Evolutionary conservation across 1,139 yeast genomes (phyloP).

Genomic region (Taphrina deformans): DNA sequence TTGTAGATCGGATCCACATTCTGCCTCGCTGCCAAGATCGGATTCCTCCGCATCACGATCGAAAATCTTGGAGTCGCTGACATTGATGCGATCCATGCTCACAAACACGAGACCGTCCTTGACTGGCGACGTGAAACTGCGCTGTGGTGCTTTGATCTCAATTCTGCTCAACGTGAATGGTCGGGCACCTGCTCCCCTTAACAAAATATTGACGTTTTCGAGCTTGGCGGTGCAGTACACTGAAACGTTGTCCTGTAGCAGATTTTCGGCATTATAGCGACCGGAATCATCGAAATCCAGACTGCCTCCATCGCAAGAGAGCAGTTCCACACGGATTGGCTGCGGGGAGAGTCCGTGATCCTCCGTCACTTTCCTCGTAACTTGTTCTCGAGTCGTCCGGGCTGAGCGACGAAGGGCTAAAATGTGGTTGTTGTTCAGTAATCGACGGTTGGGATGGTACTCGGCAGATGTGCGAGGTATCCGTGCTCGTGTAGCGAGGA

Average conservation of each 20-base stretch:
- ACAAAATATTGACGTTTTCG: constrained; percentile 29
- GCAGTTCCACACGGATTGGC: constrained; percentile 21
- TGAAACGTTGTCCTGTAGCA: constrained; percentile 16
- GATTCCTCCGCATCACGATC: constrained; percentile 18
- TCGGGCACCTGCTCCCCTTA: constrained; percentile 14
- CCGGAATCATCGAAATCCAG: constrained; percentile 32
- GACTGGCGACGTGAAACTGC: constrained; percentile 40
- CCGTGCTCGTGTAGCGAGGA: constrained; percentile 1
- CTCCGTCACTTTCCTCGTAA: background rate
- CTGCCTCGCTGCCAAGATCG: background rate
- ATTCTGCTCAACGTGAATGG: constrained; percentile 39
- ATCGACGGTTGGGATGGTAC: constrained; percentile 2
- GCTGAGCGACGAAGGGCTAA: background rate
- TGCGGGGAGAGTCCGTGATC: constrained; percentile 3
- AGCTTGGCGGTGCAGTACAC: constrained; percentile 33
- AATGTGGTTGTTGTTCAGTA: background rate
- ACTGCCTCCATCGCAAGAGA: constrained; percentile 29
- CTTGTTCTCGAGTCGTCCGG: background rate
- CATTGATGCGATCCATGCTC: constrained; percentile 36
- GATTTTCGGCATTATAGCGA: constrained; percentile 25
- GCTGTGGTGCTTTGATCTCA: constrained; percentile 39
- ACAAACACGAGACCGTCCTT: constrained; percentile 39
- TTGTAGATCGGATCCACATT: background rate
- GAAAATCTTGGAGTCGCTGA: background rate
- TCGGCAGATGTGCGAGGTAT: background rate